A percentile compares a stretch with the other conserved stretches of the same genome.
Evolutionary conservation across 306 rosid species (phyloP).

Genomic region (Nissolia schottii): DNA sequence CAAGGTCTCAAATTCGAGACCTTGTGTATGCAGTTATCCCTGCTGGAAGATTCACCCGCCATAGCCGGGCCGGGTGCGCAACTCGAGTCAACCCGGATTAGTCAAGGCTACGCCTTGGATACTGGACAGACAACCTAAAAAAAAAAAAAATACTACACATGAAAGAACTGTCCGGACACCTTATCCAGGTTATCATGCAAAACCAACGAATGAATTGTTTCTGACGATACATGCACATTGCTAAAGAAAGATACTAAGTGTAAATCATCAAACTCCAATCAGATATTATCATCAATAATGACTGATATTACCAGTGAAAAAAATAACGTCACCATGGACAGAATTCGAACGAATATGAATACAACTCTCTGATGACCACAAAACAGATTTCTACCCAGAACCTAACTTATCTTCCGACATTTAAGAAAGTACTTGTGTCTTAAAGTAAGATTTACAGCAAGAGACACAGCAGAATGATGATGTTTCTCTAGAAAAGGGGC

Average conservation of each 20-base stretch:
- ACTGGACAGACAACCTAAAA: no score
- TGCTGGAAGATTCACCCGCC: no score
- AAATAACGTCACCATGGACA: neutral
- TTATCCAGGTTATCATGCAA: no score
- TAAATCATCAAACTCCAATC: neutral
- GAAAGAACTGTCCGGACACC: no score
- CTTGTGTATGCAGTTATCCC: no score
- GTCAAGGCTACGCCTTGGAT: no score
- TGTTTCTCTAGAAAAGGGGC: neutral
- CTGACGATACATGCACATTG: neutral
- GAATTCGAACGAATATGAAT: neutral
- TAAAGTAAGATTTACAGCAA: neutral
- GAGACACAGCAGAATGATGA: neutral
- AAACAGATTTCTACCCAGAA: neutral
- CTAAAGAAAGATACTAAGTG: neutral
- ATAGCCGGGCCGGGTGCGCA: no score
- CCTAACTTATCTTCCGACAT: neutral
- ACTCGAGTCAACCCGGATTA: no score
- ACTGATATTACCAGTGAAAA: neutral
- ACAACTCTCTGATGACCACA: constrained; percentile 7
- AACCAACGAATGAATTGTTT: no score
- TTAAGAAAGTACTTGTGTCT: neutral
- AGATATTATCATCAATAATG: neutral
- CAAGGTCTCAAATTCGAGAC: no score
- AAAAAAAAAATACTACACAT: no score